These are phyloP conservation scores for Taphrina populina DNA, from an alignment of 1,139 yeast species.

Conservation along the genomic window DNA sequence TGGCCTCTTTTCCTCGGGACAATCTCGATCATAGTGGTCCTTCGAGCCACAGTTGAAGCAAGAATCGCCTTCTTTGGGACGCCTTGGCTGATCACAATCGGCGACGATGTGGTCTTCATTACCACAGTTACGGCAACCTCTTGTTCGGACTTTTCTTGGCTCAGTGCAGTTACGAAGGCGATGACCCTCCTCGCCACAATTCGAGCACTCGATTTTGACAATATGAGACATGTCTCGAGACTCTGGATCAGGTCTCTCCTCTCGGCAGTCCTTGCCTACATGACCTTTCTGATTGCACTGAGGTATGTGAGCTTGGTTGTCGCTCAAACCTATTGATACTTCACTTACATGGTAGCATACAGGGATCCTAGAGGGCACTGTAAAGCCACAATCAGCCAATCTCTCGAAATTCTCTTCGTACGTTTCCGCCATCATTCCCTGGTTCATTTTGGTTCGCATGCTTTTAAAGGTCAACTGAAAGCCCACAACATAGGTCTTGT, in stretches of 20 bases:
- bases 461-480: slow-evolving; percentile 6
- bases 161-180: slow-evolving; percentile 8
- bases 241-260: not conserved
- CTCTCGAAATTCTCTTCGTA: slow-evolving; percentile 22
- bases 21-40: slow-evolving; percentile 1
- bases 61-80: not conserved
- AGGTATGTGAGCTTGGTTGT: not conserved
- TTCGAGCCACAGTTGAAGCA: slow-evolving; percentile 12
- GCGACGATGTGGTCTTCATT: slow-evolving; percentile 4
- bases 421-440: slow-evolving; percentile 18
- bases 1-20: slow-evolving; percentile 7
- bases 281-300: slow-evolving; percentile 23
- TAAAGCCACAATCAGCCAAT: slow-evolving; percentile 17
- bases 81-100: slow-evolving; percentile 12
- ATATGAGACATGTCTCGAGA: slow-evolving; percentile 14
- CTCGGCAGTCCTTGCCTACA: slow-evolving; percentile 15
- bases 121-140: slow-evolving; percentile 9
- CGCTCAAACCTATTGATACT: not conserved
- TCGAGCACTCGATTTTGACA: slow-evolving; percentile 10
- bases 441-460: slow-evolving; percentile 12
- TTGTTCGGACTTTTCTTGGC: slow-evolving; percentile 3
- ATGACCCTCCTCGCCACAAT: slow-evolving; percentile 15
- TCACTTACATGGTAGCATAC: slow-evolving; percentile 10
- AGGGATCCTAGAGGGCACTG: not conserved
- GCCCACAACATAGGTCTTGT: slow-evolving; percentile 12